Evolutionary conservation across 495 filamentous ascomycete species (phyloP), one percentile per base, ranked within the genome.

Genomic region (Trichocladium uniseriatum): DNA sequence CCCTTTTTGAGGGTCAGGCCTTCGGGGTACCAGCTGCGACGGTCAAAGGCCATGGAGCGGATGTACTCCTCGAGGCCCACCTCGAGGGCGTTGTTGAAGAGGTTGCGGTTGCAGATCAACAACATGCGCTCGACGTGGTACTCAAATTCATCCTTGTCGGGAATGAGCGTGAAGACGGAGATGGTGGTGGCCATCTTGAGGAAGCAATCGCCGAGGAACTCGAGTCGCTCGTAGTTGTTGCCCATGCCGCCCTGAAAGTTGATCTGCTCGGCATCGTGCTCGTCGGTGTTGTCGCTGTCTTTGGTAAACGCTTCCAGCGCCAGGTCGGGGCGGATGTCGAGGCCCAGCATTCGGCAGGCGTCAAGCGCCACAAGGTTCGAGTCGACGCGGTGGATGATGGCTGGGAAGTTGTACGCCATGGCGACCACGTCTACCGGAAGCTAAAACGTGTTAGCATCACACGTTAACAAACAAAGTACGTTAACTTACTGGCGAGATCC

Each of bases 101-200:
- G 70, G 52, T 95, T 95, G 57, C 81, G 78, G 66, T 98, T 98
- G 77, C 91, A 96, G 46, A 98, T 74, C 43, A 98, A 70, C 34
- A 84, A 56, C 92, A 97, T 97, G 20, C 92, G 81, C 53, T 84
- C 80, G 28, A 95, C 87, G 57, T 98, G 92, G 53, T 86, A 89
- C 46, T 90, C 80, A 47, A 81, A 91, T 59, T 98, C 94, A 57
- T 89, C 77, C 51, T 85, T 78, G 45, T 85, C 79, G 1, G 89
- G 88, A 20, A 83, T 81, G 19, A 79, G 73, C 5, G 79, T 79
- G 57, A 82, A 97, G 5, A 94, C 70, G 18, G 87, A 76, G 18
- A 98, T 87, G 0, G 91, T 87, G 9, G 92, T 97, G 32, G 86
- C 87, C 82, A 95, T 89, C 70, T 98, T 98, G 36, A 98, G 75